These are phyloP conservation scores for Vigna mungo DNA, from an alignment of 306 rosid species.

Conservation along the genomic window DNA sequence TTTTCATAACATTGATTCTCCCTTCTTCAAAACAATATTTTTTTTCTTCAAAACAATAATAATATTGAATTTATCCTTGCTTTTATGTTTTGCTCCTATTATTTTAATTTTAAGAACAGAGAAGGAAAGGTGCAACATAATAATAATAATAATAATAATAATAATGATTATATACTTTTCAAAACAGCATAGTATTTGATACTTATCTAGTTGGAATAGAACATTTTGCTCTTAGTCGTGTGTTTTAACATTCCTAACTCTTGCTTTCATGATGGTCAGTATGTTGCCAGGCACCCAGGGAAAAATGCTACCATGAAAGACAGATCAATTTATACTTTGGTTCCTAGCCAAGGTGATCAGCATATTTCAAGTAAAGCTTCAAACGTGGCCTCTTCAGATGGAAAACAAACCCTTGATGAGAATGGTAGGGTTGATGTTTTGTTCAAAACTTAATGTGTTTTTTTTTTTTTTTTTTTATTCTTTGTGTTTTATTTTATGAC, in stretches of 20 bases:
- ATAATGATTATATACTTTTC: no score
- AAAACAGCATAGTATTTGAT: conserved; percentile 25
- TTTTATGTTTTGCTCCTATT: no score
- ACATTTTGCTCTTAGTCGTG: background rate
- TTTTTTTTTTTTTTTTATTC: background rate
- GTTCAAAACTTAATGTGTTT: conserved; percentile 34
- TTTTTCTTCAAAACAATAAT: no score
- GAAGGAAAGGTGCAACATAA: no score
- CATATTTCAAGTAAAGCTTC: conserved; percentile 56
- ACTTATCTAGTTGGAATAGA: background rate
- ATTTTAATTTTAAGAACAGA: no score
- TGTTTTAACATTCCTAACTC: conserved; percentile 18
- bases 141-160: no score
- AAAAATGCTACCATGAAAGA: conserved; percentile 54
- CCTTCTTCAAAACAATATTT: no score
- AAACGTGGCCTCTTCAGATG: conserved; percentile 54
- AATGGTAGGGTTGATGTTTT: conserved; percentile 58
- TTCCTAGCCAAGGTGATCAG: conserved; percentile 58
- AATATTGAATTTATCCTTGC: no score
- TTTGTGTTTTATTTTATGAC: conserved; percentile 17
- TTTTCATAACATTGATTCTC: background rate
- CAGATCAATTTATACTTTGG: conserved; percentile 56
- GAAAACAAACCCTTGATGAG: conserved; percentile 53
- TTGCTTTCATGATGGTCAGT: conserved; percentile 57
- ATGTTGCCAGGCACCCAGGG: conserved; percentile 66